Evolutionary conservation across 192 early-diverging fungal species (phyloP).

Genomic region (Polychytrium aggregatum): DNA sequence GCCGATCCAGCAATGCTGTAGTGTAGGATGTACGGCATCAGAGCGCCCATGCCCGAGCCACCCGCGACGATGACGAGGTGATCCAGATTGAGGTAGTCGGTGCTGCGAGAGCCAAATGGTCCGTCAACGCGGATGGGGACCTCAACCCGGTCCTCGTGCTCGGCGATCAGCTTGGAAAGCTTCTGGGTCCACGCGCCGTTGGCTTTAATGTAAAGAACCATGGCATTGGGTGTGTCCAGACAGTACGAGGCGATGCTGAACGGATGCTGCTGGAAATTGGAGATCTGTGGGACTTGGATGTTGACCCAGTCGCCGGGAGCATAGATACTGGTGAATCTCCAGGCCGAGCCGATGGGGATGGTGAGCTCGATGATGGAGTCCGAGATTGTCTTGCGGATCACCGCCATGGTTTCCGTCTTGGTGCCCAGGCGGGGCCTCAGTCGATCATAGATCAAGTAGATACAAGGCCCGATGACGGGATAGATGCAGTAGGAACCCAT

Average conservation of each 20-base stretch:
- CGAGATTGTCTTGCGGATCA: not conserved
- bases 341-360: not conserved
- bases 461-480: slow-evolving; percentile 2
- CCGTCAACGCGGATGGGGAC: slow-evolving; percentile 5
- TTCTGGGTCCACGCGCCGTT: slow-evolving; percentile 4
- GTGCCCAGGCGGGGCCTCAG: not conserved
- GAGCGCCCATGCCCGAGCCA: slow-evolving; percentile 12
- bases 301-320: slow-evolving; percentile 14
- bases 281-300: slow-evolving; percentile 5
- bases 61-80: slow-evolving; percentile 9
- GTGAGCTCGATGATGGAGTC: not conserved
- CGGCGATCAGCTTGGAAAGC: too few species aligned
- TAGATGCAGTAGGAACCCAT: slow-evolving; percentile 5
- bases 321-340: not conserved
- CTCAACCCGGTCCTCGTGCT: not conserved
- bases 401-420: not conserved
- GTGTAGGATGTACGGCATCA: slow-evolving; percentile 6
- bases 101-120: slow-evolving; percentile 2
- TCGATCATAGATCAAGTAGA: slow-evolving; percentile 11
- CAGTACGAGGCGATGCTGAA: slow-evolving; percentile 8
- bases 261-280: slow-evolving; percentile 9
- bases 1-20: not conserved
- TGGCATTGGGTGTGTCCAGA: not conserved
- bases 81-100: not conserved
- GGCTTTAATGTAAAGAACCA: not conserved